Conservation (phyloP, 2,329 filamentous ascomycete species). For the Calonectria pseudoturangicola region DNA sequence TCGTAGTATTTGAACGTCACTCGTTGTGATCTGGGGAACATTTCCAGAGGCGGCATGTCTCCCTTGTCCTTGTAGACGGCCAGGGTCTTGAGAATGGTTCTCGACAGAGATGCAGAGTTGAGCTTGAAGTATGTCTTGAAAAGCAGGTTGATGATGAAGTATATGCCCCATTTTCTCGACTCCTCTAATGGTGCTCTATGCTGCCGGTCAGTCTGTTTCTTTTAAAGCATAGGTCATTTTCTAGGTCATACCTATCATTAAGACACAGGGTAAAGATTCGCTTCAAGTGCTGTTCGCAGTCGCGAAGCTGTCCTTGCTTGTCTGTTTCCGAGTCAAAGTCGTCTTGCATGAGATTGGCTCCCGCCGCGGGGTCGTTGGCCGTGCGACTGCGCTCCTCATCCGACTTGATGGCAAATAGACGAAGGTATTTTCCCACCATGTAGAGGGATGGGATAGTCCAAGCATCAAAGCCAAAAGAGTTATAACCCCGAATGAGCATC, state of each 20-base stretch:
- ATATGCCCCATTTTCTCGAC: slow-evolving; percentile 98
- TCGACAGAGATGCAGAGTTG: slow-evolving; percentile 90
- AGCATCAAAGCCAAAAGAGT: slow-evolving; percentile 83
- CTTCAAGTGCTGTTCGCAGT: slow-evolving; percentile 93
- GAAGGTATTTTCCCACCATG: slow-evolving; percentile 88
- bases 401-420: slow-evolving; percentile 92
- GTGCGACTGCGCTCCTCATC: slow-evolving; percentile 79
- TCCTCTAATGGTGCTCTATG: slow-evolving; percentile 86
- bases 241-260: slow-evolving; percentile 82
- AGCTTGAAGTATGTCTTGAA: slow-evolving; percentile 99
- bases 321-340: slow-evolving; percentile 86
- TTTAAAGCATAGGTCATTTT: neutral
- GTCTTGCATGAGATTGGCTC: slow-evolving; percentile 78
- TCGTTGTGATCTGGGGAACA: slow-evolving; percentile 91
- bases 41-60: slow-evolving; percentile 87
- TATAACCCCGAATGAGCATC: slow-evolving; percentile 87
- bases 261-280: slow-evolving; percentile 93
- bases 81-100: slow-evolving; percentile 91
- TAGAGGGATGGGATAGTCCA: slow-evolving; percentile 97
- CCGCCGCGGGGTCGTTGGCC: slow-evolving; percentile 60
- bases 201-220: slow-evolving; percentile 21
- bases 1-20: slow-evolving; percentile 98
- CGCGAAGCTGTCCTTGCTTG: slow-evolving; percentile 90
- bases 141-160: slow-evolving; percentile 93
- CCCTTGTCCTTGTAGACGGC: slow-evolving; percentile 80